These are phyloP conservation scores for Agaricus blazei DNA, from an alignment of 768 basidiomycete species.

Conservation along the genomic window DNA sequence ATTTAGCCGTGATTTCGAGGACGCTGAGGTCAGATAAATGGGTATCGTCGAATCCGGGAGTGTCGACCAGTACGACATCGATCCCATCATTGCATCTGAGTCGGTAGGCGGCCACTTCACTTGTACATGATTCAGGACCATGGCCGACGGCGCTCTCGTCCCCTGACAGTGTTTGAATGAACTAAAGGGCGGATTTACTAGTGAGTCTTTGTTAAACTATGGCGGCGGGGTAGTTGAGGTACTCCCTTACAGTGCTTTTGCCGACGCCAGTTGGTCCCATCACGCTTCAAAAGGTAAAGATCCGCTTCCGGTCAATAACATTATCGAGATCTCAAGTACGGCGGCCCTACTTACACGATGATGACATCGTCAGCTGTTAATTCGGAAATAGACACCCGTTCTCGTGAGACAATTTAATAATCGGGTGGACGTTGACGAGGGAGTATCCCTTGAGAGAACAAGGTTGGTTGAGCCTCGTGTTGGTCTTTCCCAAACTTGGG, in stretches of 20 bases:
- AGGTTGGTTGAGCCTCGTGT: no score
- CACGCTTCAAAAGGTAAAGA: neutral
- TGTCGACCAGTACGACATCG: slow-evolving; percentile 7
- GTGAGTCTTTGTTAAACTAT: neutral
- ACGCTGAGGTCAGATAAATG: slow-evolving; percentile 12
- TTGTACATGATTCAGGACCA: slow-evolving; percentile 2
- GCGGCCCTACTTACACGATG: slow-evolving; percentile 1
- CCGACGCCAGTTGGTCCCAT: slow-evolving; percentile 11
- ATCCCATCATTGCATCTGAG: neutral
- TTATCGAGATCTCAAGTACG: neutral
- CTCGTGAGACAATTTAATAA: neutral
- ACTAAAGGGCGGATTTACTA: neutral
- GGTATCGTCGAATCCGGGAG: slow-evolving; percentile 12
- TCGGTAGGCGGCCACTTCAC: neutral
- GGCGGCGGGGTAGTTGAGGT: no score
- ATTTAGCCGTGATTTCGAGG: slow-evolving; percentile 9
- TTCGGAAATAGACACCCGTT: neutral
- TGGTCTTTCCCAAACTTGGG: no score
- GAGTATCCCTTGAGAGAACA: neutral
- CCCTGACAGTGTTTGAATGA: neutral
- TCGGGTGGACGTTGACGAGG: neutral
- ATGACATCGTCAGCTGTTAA: slow-evolving; percentile 1
- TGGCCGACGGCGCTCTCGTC: neutral
- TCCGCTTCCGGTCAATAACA: no score
- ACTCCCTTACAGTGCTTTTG: slow-evolving; percentile 9